phyloP scores from a whole-genome alignment of 2,329 filamentous ascomycete genomes.

The Hyphodiscus sp. region DNA sequence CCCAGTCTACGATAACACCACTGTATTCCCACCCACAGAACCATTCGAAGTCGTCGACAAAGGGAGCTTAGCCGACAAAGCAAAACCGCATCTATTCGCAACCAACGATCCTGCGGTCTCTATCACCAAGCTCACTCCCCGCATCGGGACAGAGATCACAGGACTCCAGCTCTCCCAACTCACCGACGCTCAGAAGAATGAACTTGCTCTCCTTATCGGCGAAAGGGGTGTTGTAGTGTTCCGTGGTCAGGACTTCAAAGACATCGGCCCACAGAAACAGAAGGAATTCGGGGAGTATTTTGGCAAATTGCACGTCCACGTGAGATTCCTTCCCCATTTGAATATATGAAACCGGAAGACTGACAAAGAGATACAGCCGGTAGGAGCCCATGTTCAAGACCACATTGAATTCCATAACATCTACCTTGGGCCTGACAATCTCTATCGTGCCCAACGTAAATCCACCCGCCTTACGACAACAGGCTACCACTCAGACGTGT shows the following conservation, averaged over 20 bases:
- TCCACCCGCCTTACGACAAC: constrained; percentile 65
- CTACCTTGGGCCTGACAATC: constrained; percentile 40
- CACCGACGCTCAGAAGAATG: constrained; percentile 62
- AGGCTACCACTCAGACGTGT: constrained; percentile 82
- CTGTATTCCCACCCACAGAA: background rate
- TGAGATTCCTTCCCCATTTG: constrained; percentile 47
- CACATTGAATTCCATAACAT: constrained; percentile 40
- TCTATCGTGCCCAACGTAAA: constrained; percentile 33
- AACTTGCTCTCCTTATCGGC: constrained; percentile 66
- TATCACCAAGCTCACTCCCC: constrained; percentile 59
- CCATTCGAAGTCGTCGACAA: background rate
- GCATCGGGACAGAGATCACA: constrained; percentile 63
- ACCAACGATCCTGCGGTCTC: background rate
- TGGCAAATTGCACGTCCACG: constrained; percentile 66
- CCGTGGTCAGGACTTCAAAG: constrained; percentile 63
- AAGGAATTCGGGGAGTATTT: constrained; percentile 69
- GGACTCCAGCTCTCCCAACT: constrained; percentile 65
- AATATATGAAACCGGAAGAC: constrained; percentile 46
- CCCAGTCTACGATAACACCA: background rate
- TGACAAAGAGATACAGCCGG: constrained; percentile 41
- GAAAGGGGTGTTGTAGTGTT: constrained; percentile 75
- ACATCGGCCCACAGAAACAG: constrained; percentile 61
- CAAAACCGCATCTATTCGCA: background rate
- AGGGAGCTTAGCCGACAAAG: background rate
- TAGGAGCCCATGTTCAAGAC: constrained; percentile 37